Evolutionary conservation across 1,139 yeast genomes (phyloP), one percentile per base, ranked within the genome.

Genomic region (Yamadazyma oceani): DNA sequence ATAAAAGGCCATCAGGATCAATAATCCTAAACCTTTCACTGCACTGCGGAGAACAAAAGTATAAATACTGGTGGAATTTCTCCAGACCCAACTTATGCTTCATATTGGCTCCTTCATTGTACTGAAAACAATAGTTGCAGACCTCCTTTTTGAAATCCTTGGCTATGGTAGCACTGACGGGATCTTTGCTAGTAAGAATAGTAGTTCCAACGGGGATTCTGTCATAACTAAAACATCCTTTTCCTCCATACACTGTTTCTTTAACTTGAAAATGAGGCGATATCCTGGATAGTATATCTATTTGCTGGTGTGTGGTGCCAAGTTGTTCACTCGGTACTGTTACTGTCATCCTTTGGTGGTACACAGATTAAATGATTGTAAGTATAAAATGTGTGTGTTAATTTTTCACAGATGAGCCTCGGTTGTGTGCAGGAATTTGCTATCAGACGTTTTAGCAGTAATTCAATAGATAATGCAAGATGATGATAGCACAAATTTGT

Each of bases 131-230:
- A 40, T 54, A 50, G 3, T 73, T 66, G 51, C 90, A 83, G 1
- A 80, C 85, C 50, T 83, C 89, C 49, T 81, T 82, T 39, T 78
- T 72, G 54, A 79, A 82, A 5, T 78, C 80, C 41, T 71, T 66
- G 21, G 70, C 58, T 3, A 82, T 64, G 1, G 78, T 66, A 12
- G 71, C 62, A 11, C 82, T 70, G 35, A 78, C 53, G 1, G 82
- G 79, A 5, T 57, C 40, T 2, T 55, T 47, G 31, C 76, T 68
- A 8, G 45, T 48, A 34, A 77, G 62, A 2, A 83, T 57, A 2
- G 54, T 52, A 0, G 79, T 69, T 7, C 66, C 75, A 15, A 55
- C 49, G 4, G 71, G 62, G 12, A 82, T 72, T 7, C 53, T 45
- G 2, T 37, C 32, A 2, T 48, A 49, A 12, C 86, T 75, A 54